A percentile compares a stretch with the other conserved stretches of the same genome.
Conservation (phyloP, 345 rosid species). For the Eucalyptus grandis region DNA sequence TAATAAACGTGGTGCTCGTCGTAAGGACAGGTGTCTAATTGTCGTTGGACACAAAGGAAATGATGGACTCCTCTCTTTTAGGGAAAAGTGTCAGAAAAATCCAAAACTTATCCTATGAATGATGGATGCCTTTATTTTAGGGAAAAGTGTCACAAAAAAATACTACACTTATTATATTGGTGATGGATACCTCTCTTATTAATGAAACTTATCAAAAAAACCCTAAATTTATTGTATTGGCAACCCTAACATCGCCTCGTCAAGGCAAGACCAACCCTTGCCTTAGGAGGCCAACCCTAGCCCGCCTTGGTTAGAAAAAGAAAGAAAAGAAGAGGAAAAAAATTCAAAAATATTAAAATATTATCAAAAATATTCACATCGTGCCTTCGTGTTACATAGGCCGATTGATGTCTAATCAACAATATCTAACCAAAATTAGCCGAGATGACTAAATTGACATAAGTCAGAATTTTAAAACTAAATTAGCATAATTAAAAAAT, state of each 20-base stretch:
- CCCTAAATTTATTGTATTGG: too few species aligned
- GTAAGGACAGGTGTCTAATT: not conserved
- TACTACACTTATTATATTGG: too few species aligned
- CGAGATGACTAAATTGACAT: fast-evolving
- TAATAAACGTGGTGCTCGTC: not conserved
- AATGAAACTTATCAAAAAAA: too few species aligned
- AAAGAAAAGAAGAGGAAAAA: not conserved
- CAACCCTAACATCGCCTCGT: too few species aligned
- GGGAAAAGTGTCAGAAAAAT: not conserved
- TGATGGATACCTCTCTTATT: too few species aligned
- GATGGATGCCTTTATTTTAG: too few species aligned
- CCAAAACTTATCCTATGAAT: too few species aligned
- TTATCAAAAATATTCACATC: fast-evolving
- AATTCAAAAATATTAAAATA: not conserved
- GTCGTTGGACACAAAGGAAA: not conserved
- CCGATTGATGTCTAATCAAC: fast-evolving
- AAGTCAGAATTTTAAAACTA: not conserved
- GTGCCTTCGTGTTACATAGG: fast-evolving
- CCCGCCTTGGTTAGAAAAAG: not conserved
- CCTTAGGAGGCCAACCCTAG: not conserved
- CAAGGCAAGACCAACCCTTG: not conserved
- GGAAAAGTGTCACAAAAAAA: too few species aligned
- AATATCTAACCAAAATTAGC: not conserved
- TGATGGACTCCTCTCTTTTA: not conserved
- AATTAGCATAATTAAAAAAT: not conserved